Base-by-base conservation (phyloP, 768 basidiomycete genomes). In the Clathrus columnatus region DNA sequence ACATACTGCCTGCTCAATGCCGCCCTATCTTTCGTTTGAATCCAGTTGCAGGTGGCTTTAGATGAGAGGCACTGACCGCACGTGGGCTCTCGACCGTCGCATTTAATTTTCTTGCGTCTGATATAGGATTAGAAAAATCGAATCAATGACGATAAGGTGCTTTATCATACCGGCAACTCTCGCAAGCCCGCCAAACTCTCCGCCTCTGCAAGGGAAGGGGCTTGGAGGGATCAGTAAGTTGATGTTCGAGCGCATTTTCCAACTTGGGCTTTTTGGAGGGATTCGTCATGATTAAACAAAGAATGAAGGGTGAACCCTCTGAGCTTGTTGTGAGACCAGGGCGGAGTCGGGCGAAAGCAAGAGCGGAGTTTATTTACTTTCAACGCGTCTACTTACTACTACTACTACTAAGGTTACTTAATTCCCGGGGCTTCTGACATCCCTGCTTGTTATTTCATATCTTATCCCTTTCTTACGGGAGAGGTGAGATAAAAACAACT, bases 81-180 rank as follows among this genome's bases (percentile, higher is more conserved):
- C 10, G 84, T 85, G 11, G 90, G 90, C 65, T 92, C 90, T 63
- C 74, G 79, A 60, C 90, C 90, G 72, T 92, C 90, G 69, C 90
- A 92, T 68, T 92, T 92, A 67, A 92, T 91, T 77, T 92, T 92
- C 80, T 91, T 91, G 61, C 88, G 83, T 59, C 90, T 90, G 67
- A 29, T 50, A 43, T 56, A 41, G n/a, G n/a, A 30, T 55, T 11
- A 36, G n/a, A 16, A 55, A 8, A 44, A 55, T n/a, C n/a, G n/a
- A n/a, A n/a, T n/a, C 28, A 27, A 16, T 32, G 17, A 29, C 8
- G 16, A 28, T 3, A 20, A 23, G n/a, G n/a, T 3, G 7, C 36
- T n/a, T 36, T 36, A 36, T 36, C 80, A 47, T 59, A 84, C 89
- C 89, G 82, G 75, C 90, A 92, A 63, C 83, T 83, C 73, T 91